A percentile compares a stretch with the other conserved stretches of the same genome.
Evolutionary conservation across 345 rosid species (phyloP).

Genomic region (Geranium brycei): DNA sequence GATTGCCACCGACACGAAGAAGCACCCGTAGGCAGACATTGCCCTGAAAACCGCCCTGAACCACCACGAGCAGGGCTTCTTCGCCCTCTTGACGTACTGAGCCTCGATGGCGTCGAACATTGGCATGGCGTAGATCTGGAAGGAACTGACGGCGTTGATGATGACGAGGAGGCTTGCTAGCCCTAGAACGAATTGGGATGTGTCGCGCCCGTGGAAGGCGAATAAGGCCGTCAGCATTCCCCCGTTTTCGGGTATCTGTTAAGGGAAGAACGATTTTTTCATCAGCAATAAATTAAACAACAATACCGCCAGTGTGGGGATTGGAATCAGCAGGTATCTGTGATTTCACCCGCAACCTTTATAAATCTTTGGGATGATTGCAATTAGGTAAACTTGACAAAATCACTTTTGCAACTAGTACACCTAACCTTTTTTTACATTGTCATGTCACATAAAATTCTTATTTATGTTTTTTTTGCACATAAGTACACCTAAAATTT

Average conservation of each 20-base stretch:
- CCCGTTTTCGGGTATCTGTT: slow-evolving; percentile 41
- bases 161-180: slow-evolving; percentile 39
- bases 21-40: slow-evolving; percentile 23
- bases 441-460: too few relatives aligned
- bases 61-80: slow-evolving; percentile 41
- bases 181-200: slow-evolving; percentile 26
- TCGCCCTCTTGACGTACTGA: slow-evolving; percentile 16
- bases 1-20: slow-evolving; percentile 43
- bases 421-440: too few relatives aligned
- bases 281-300: not conserved
- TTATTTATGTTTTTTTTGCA: too few relatives aligned
- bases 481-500: too few relatives aligned
- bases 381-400: too few relatives aligned
- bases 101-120: slow-evolving; percentile 46
- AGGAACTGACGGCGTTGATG: slow-evolving; percentile 38
- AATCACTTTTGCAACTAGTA: too few relatives aligned
- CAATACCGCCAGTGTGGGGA: too few relatives aligned
- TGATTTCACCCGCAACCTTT: too few relatives aligned
- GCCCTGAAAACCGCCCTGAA: slow-evolving; percentile 31
- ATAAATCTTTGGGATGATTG: too few relatives aligned
- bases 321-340: too few relatives aligned
- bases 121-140: slow-evolving; percentile 63
- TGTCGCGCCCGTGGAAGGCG: slow-evolving; percentile 23
- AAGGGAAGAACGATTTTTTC: not conserved
- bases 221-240: slow-evolving; percentile 42